Evolutionary conservation across 208 protist species (phyloP).

Genomic region (Borovskyia barvae): DNA sequence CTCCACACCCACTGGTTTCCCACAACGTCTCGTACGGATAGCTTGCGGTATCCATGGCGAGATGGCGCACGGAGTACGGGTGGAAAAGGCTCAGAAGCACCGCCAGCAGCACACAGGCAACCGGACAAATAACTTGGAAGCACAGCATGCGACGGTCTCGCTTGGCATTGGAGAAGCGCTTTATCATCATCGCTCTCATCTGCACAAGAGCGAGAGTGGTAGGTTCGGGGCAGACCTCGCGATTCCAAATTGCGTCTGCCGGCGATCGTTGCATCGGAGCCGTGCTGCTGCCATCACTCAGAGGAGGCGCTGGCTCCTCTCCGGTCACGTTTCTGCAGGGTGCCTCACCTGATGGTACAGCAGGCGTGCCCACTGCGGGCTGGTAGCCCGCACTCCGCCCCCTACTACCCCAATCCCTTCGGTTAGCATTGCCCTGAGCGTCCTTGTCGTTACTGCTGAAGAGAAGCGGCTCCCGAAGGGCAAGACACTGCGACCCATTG

Average conservation of each 20-base stretch:
- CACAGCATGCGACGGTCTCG: constrained; percentile 51
- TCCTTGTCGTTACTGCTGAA: no score
- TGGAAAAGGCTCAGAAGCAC: constrained; percentile 44
- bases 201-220: constrained; percentile 13
- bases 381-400: no score
- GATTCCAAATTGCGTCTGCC: constrained; percentile 7
- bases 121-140: constrained; percentile 61
- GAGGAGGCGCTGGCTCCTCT: no score
- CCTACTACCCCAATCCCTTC: no score
- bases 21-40: constrained; percentile 13
- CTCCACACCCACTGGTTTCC: constrained; percentile 16
- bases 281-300: no score
- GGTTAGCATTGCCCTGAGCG: no score
- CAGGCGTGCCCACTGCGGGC: no score
- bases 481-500: no score
- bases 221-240: constrained; percentile 1
- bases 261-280: no score
- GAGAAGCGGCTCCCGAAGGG: no score
- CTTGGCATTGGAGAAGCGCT: constrained; percentile 46
- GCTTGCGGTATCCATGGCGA: neutral
- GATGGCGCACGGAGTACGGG: neutral
- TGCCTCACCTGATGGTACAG: no score
- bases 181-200: constrained; percentile 34
- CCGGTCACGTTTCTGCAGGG: no score
- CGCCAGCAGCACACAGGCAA: constrained; percentile 53